Base-by-base conservation (phyloP, 495 filamentous ascomycete genomes). In the Podospora fimiseda region DNA sequence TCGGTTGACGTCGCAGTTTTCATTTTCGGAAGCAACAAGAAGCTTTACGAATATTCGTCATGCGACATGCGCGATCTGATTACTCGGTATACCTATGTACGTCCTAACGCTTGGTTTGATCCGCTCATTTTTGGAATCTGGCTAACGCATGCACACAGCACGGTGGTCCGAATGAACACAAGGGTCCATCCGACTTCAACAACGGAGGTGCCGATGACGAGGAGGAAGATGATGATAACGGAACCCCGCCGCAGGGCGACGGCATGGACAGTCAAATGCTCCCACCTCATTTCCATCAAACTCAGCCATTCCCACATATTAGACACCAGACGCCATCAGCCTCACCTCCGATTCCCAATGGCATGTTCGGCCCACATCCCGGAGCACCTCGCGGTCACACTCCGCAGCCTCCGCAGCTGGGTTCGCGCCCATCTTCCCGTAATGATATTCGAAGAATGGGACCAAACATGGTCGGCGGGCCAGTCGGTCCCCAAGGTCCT, bases 1-100 rank as follows among this genome's bases (percentile, higher is more conserved):
- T 95, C 89, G 42, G 93, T 98, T 61, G 94, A 98, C 70, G 92
- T 98, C 58, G 93, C 94, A 21, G 93, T 98, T 53, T 91, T 98
- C 60, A 96, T 98, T 59, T 97, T 96, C 65, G 91, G 91, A 58
- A 88, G 86, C 69, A 97, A 97, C 70, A 97, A 96, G 76, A 96
- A 96, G 70, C 78, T 98, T 24, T 95, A 96, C 72, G 89, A 98
- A 71, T 98, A 93, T 65, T 97, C 90, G 37, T 97, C 93, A 22
- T 76, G 81, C 61, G 89, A 96, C 67, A 95, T 98, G 79, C 85
- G 85, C 60, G 90, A 96, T 47, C 86, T 90, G 30, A 78, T 97
- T 43, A 80, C 79, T 22, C 80, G 89, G 61, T 95, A 94, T 69
- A 84, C 89, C 78, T 95, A 88, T 70, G 92, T 96, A 75, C 30